These are phyloP conservation scores for Ganoderma sinense DNA, from an alignment of 1,284 basidiomycete species.

Conservation along the genomic window DNA sequence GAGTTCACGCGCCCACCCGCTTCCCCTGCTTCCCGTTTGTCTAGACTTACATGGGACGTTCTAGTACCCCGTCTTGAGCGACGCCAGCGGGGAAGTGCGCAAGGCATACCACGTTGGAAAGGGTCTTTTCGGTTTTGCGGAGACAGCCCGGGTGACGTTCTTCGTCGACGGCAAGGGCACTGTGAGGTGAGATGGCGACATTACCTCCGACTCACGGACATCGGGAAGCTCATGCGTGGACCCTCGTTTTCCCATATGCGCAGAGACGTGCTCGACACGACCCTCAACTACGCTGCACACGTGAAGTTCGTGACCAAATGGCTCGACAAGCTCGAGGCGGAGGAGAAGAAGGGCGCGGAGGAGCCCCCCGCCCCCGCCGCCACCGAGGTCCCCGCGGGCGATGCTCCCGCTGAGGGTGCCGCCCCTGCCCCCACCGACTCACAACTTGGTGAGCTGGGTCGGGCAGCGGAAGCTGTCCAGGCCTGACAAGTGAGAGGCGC, in stretches of 20 bases:
- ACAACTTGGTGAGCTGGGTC: conserved; percentile 18
- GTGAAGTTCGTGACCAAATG: conserved; percentile 73
- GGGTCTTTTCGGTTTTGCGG: conserved; percentile 68
- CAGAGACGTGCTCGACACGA: conserved; percentile 63
- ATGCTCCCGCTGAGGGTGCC: conserved; percentile 14
- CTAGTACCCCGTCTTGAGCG: conserved; percentile 80
- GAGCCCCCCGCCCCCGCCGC: conserved; percentile 23
- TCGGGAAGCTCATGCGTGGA: not conserved
- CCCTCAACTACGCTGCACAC: conserved; percentile 69
- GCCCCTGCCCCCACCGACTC: conserved; percentile 20
- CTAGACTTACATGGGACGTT: not conserved
- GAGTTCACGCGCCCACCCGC: conserved; percentile 31
- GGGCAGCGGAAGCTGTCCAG: conserved; percentile 28
- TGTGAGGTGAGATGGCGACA: conserved; percentile 52
- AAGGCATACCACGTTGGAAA: conserved; percentile 71
- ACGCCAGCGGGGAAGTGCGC: conserved; percentile 65
- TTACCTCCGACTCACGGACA: not conserved
- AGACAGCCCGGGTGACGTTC: conserved; percentile 72
- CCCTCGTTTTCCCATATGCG: not conserved
- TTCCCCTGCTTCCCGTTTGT: conserved; percentile 1
- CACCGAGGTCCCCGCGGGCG: conserved; percentile 21
- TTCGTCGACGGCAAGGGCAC: conserved; percentile 76
- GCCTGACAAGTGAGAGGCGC: conserved; percentile 14
- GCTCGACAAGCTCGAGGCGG: conserved; percentile 58
- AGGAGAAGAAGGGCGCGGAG: conserved; percentile 40